Evolutionary conservation across 2,329 filamentous ascomycete species (phyloP).

Genomic region (Alternaria metachromatica): DNA sequence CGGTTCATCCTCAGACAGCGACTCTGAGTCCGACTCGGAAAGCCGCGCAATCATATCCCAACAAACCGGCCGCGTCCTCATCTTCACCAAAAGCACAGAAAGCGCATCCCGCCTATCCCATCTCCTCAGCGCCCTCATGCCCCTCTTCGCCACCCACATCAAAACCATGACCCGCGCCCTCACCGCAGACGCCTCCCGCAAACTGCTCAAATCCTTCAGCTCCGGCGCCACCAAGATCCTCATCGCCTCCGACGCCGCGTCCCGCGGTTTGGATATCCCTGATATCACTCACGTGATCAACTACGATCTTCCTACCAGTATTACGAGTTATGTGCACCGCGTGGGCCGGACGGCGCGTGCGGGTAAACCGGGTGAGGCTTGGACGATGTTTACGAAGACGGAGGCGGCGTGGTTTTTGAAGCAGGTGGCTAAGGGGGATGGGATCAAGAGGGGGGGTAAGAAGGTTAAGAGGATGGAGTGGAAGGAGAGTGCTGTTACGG

Average conservation of each 20-base stretch:
- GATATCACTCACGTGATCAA: slow-evolving; percentile 86
- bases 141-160: slow-evolving; percentile 63
- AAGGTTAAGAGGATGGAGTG: slow-evolving; percentile 56
- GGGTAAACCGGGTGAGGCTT: slow-evolving; percentile 75
- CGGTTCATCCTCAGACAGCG: slow-evolving; percentile 17
- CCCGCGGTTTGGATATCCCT: slow-evolving; percentile 84
- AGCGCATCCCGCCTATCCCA: slow-evolving; percentile 84
- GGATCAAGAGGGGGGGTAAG: slow-evolving; percentile 55
- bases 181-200: slow-evolving; percentile 72
- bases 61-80: slow-evolving; percentile 61
- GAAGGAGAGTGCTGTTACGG: slow-evolving; percentile 50
- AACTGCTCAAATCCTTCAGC: slow-evolving; percentile 71
- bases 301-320: slow-evolving; percentile 85
- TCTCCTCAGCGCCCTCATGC: slow-evolving; percentile 72
- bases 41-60: slow-evolving; percentile 17
- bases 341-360: slow-evolving; percentile 90
- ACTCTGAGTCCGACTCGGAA: slow-evolving; percentile 16
- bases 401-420: slow-evolving; percentile 95
- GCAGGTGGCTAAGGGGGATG: slow-evolving; percentile 69
- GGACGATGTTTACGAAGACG: slow-evolving; percentile 82
- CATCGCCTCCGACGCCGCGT: slow-evolving; percentile 91
- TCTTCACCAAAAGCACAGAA: slow-evolving; percentile 93
- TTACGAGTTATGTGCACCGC: slow-evolving; percentile 87
- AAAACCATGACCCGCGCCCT: slow-evolving; percentile 80
- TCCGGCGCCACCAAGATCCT: slow-evolving; percentile 72